Base-by-base conservation (phyloP, 2,329 filamentous ascomycete genomes). In the Aspergillus ruber region DNA sequence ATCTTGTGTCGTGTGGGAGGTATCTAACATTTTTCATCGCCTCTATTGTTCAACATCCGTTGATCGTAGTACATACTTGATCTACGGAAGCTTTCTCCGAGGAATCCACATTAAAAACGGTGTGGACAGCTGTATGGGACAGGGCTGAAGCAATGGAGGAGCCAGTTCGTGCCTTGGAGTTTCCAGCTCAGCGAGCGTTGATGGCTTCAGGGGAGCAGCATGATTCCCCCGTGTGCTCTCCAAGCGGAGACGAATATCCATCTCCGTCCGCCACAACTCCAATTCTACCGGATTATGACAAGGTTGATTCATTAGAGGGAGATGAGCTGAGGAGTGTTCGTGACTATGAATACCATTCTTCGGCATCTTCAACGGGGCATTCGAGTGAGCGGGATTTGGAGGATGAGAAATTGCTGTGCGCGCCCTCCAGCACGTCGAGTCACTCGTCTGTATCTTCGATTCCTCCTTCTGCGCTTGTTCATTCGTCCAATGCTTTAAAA, bases 391-490 rank as follows among this genome's bases (percentile, higher is more conserved):
- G 46, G 7, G 56, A 63, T 25, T 47, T 59, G 38, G 63, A 66
- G 17, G 62, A 64, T 27, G 62, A 62, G 8, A 52, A 49, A 13
- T 45, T 60, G n/a, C 48, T 50, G 6, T 54, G 52, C 1, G 27
- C 56, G 23, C 57, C 58, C 27, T 67, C 65, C 2, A 53, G 61
- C 42, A 51, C 61, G 35, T 70, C 68, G 4, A 71, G 67, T 47
- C 66, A 62, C 29, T 71, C 70, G 6, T 72, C 70, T 1, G 55
- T 71, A 20, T 72, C 69, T 5, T 72, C 70, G 0, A 55, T 69
- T 9, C 69, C 70, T 4, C 64, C 60, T 15, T 72, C 69, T 1
- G 63, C 70, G 6, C 53, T 70, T 6, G 53, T 68, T 8, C 62
- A 68, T 42, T 54, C 65, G 1, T 54, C 56, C 23, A 58, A 61